Conservation (phyloP, 2,329 filamentous ascomycete genomes). For the Clarireedia homoeocarpa region DNA sequence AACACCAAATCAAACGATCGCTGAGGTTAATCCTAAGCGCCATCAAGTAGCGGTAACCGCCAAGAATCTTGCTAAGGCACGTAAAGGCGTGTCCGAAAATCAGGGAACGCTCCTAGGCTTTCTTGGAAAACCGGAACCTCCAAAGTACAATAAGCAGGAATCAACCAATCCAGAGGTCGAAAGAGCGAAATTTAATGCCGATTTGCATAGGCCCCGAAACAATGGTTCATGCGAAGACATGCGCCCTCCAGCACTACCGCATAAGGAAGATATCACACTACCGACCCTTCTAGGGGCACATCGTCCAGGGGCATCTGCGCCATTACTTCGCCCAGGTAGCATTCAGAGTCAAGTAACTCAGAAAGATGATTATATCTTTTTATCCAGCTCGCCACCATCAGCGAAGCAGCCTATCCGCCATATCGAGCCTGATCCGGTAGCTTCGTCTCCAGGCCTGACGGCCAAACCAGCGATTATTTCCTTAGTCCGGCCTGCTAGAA, state of each 20-base stretch:
- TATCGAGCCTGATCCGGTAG: constrained; percentile 7
- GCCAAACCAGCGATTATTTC: constrained; percentile 18
- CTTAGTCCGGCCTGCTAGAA: constrained; percentile 20
- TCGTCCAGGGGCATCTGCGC: constrained; percentile 15
- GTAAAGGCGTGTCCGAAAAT: constrained; percentile 11
- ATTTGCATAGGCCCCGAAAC: constrained; percentile 3
- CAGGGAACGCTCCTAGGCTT: constrained; percentile 24
- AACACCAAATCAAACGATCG: constrained; percentile 19
- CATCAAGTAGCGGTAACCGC: background rate
- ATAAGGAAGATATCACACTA: background rate
- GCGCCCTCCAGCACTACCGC: background rate
- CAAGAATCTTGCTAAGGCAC: constrained; percentile 10
- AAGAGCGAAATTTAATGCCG: background rate
- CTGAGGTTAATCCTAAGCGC: constrained; percentile 11
- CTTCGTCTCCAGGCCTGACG: constrained; percentile 8
- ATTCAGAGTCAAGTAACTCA: constrained; percentile 10
- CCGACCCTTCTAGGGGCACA: constrained; percentile 15
- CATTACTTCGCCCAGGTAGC: constrained; percentile 16
- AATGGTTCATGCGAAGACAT: background rate
- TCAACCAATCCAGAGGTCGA: background rate
- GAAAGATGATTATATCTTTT: constrained; percentile 24
- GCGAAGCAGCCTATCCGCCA: constrained; percentile 8
- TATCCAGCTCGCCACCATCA: constrained; percentile 27
- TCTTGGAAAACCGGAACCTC: constrained; percentile 17
- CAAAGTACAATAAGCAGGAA: background rate